Conservation (phyloP, 176 grass and related monocot genomes). For the Zoysia japonica region DNA sequence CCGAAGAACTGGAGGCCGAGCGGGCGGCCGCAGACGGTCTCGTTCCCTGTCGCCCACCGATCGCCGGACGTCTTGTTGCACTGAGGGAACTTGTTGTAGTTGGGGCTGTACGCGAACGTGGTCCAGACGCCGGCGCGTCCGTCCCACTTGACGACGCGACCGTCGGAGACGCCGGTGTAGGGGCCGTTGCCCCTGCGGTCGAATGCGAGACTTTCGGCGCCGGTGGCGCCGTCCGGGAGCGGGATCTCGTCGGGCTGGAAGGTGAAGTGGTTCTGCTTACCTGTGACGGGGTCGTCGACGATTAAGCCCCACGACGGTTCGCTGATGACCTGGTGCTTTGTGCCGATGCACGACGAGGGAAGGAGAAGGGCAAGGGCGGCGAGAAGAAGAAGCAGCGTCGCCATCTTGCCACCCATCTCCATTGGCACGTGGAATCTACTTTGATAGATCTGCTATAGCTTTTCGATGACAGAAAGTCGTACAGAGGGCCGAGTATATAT, state of each 20-base stretch:
- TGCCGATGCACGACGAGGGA: not conserved
- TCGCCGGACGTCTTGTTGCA: not conserved
- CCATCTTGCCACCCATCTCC: too few relatives aligned
- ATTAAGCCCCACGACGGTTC: not conserved
- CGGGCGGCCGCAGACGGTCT: not conserved
- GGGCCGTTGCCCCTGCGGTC: constrained; percentile 49
- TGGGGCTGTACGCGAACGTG: constrained; percentile 50
- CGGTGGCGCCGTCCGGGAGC: constrained; percentile 18
- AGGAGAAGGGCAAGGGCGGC: not conserved
- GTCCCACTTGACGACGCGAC: constrained; percentile 58
- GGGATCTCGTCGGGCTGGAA: not conserved
- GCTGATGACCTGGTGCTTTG: not conserved
- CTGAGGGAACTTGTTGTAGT: not conserved
- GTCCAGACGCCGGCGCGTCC: constrained; percentile 39
- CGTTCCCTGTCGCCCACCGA: not conserved
- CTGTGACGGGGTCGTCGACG: not conserved
- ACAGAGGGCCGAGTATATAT: too few relatives aligned
- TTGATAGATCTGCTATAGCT: too few relatives aligned
- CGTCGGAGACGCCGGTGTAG: constrained; percentile 65
- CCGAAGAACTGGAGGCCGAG: not conserved
- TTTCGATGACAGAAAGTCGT: too few relatives aligned
- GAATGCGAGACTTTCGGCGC: constrained; percentile 68
- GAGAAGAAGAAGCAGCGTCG: not conserved
- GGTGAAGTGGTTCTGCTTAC: not conserved
- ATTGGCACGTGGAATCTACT: too few relatives aligned